Conservation (phyloP, 345 rosid species). For the Linum trigynum region DNA sequence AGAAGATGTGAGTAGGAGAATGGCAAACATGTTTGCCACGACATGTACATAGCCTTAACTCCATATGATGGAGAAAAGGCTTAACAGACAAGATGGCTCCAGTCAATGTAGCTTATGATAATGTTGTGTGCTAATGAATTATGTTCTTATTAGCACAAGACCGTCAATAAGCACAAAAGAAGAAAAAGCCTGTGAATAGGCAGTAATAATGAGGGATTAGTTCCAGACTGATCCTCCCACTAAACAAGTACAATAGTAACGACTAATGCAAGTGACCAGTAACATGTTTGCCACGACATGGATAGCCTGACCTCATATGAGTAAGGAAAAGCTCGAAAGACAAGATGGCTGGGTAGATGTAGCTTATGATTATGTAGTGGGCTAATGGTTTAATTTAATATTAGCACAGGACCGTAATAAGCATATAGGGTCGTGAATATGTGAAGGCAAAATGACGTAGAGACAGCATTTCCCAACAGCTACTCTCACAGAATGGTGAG, state of each 20-base stretch:
- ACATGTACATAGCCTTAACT: constrained; percentile 18
- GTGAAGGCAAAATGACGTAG: too few relatives aligned
- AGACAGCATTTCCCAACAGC: too few relatives aligned
- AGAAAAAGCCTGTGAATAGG: not conserved
- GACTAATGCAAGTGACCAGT: too few relatives aligned
- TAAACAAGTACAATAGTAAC: too few relatives aligned
- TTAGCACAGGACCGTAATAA: constrained; percentile 14
- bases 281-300: too few relatives aligned
- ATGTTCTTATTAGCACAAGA: constrained; percentile 35
- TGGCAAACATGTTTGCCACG: constrained; percentile 24
- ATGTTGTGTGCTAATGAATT: constrained; percentile 32
- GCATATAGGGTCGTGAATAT: too few relatives aligned
- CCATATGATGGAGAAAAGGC: constrained; percentile 13
- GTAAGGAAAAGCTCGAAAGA: not conserved
- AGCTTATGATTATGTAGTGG: constrained; percentile 21
- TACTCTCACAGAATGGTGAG: too few relatives aligned
- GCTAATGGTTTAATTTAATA: constrained; percentile 2
- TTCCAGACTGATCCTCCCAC: too few relatives aligned
- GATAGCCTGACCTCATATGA: not conserved
- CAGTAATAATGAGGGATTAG: too few relatives aligned
- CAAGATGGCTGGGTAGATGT: not conserved
- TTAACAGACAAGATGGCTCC: constrained; percentile 24
- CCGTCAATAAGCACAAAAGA: constrained; percentile 32
- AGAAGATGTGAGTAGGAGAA: not conserved
- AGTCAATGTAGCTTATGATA: constrained; percentile 38